Evolutionary conservation across 495 filamentous ascomycete genomes (phyloP), one percentile per base, ranked within the genome.

Genomic region (Trypethelium eluteriae): DNA sequence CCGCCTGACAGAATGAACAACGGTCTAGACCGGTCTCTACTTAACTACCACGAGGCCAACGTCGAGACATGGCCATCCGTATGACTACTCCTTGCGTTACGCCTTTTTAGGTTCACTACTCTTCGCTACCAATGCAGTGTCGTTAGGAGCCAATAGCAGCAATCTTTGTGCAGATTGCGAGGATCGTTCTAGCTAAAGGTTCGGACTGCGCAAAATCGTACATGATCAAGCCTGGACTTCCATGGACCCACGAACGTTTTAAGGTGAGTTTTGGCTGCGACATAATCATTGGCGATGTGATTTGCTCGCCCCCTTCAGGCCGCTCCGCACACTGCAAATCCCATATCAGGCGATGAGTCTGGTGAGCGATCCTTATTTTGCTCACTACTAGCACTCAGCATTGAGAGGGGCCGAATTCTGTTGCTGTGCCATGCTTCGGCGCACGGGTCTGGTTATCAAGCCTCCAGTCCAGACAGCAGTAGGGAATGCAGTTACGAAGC

Each of bases 391-490:
- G n/a, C 53, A 36, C 3, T 59, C 53, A 59, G 53, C 53, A 36
- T 14, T 11, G 53, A 59, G 53, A 35, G 14, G 53, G 53, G 53
- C 32, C 49, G 49, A n/a, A 7, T 18, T 11, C 9, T 53, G 10
- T 36, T 59, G 5, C 53, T 59, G 25, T 18, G 18, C 25, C n/a
- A 16, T 59, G 53, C 53, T 14, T 59, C 18, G 18, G 18, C 53
- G 53, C 18, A 18, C 53, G 10, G 53, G 25, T 36, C 32, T 59
- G n/a, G 53, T 35, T 35, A 59, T 59, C 32, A 36, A 14, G 25
- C 76, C 76, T 3, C 76, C 76, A 46, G 72, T 72, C 69, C 70
- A 76, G 38, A 78, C 63, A 25, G 71, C 74, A 11, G 67, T 69
- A 18, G 76, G 76, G 2, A 78, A 49, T 14, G 69, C 72, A 44